Conservation (phyloP, 306 rosid genomes). For the Aeschynomene evenia region DNA sequence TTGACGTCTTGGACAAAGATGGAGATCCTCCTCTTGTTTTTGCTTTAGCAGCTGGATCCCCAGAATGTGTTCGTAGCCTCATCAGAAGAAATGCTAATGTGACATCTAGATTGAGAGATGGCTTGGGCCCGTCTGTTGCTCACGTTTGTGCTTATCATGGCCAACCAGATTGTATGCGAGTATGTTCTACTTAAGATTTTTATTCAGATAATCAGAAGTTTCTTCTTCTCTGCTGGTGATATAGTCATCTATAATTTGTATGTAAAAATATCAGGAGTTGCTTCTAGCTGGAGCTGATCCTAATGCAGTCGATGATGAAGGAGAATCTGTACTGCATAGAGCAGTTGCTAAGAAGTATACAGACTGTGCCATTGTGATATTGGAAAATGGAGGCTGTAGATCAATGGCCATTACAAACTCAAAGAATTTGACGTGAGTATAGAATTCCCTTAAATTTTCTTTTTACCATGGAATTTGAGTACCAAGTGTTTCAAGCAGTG, state of each 20-base stretch:
- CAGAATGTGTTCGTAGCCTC: slow-evolving; percentile 81
- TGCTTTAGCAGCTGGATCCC: slow-evolving; percentile 98
- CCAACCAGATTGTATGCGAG: slow-evolving; percentile 99
- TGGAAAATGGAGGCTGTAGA: slow-evolving; percentile 96
- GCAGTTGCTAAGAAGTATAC: slow-evolving; percentile 90
- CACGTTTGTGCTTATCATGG: slow-evolving; percentile 98
- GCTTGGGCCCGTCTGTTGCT: slow-evolving; percentile 92
- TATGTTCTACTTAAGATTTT: slow-evolving; percentile 50
- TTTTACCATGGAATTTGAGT: slow-evolving; percentile 12
- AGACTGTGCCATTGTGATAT: slow-evolving; percentile 88
- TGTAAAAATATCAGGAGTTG: slow-evolving; percentile 66
- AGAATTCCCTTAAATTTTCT: neutral
- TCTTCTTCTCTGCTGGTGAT: slow-evolving; percentile 28
- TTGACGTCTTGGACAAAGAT: slow-evolving; percentile 92
- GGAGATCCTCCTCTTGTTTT: slow-evolving; percentile 98
- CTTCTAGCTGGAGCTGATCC: slow-evolving; percentile 98
- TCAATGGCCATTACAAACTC: slow-evolving; percentile 84
- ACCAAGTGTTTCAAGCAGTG: slow-evolving; percentile 5
- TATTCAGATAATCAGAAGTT: slow-evolving; percentile 19
- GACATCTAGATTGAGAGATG: slow-evolving; percentile 83
- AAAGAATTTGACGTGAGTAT: slow-evolving; percentile 82
- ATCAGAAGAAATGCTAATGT: slow-evolving; percentile 84
- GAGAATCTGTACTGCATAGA: slow-evolving; percentile 93
- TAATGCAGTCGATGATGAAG: slow-evolving; percentile 93
- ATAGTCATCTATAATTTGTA: slow-evolving; percentile 20